Evolutionary conservation across 176 grass and related monocot genomes (phyloP).

Genomic region (Eleusine coracana): DNA sequence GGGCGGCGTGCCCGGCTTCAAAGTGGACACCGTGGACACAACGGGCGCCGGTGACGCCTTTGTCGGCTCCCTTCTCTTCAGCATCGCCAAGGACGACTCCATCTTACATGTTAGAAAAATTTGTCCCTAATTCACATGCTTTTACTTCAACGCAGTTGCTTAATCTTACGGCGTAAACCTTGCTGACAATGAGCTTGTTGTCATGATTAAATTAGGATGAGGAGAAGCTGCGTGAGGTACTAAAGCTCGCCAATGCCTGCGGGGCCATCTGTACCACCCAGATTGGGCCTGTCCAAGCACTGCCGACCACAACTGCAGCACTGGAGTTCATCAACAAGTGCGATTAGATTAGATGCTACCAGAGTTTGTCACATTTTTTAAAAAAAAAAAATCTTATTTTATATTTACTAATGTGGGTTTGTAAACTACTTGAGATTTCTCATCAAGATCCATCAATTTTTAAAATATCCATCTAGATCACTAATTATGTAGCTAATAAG

Average conservation of each 20-base stretch:
- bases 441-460: no score
- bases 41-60: conserved; percentile 90
- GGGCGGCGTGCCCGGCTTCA: conserved; percentile 59
- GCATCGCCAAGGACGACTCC: conserved; percentile 65
- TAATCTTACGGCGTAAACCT: no score
- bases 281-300: conserved; percentile 81
- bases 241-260: conserved; percentile 79
- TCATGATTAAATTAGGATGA: conserved; percentile 35
- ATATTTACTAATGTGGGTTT: no score
- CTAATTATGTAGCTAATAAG: no score
- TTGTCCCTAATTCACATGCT: no score
- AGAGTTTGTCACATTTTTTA: no score
- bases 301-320: conserved; percentile 52
- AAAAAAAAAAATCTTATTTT: no score
- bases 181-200: no score
- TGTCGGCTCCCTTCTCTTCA: conserved; percentile 70
- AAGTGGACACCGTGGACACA: conserved; percentile 75
- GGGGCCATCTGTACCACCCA: conserved; percentile 81
- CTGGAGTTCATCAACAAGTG: conserved; percentile 55
- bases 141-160: no score
- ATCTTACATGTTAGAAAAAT: conserved; percentile 41
- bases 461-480: no score
- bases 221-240: conserved; percentile 70
- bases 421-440: no score
- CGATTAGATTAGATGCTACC: conserved; percentile 35